Conservation (phyloP, 331 rosid genomes). For the Ulmus americana region DNA sequence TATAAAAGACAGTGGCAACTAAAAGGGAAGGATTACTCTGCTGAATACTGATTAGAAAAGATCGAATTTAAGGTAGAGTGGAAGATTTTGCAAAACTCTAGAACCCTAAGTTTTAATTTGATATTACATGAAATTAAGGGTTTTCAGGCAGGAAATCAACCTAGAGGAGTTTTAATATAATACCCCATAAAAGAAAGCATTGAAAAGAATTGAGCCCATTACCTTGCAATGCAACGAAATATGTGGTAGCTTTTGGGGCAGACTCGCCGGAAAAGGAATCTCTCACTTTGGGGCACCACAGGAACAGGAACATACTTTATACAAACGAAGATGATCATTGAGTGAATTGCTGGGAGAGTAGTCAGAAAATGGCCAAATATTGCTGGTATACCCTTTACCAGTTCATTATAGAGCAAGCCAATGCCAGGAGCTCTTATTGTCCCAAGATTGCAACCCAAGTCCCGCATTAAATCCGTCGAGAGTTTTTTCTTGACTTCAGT, state of each 20-base stretch:
- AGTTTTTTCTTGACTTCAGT: conserved; percentile 89
- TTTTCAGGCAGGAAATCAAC: too few relatives aligned
- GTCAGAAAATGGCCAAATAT: conserved; percentile 93
- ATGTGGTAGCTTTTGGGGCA: conserved; percentile 83
- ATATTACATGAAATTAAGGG: too few relatives aligned
- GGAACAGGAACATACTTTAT: conserved; percentile 91
- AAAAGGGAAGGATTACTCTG: too few relatives aligned
- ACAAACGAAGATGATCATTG: conserved; percentile 77
- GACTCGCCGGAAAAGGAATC: conserved; percentile 93
- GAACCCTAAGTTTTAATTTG: too few relatives aligned
- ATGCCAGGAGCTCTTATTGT: conserved; percentile 96
- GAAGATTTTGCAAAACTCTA: too few relatives aligned
- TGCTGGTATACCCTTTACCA: conserved; percentile 93
- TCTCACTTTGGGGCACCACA: conserved; percentile 93
- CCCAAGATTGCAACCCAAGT: conserved; percentile 87
- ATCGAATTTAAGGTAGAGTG: too few relatives aligned
- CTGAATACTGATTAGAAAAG: too few relatives aligned
- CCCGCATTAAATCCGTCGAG: conserved; percentile 80
- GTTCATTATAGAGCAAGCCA: conserved; percentile 88
- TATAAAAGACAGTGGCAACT: too few relatives aligned
- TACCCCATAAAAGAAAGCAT: too few relatives aligned
- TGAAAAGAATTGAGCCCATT: conserved; percentile 10
- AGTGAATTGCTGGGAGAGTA: conserved; percentile 84
- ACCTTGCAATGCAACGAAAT: conserved; percentile 99
- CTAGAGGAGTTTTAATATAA: too few relatives aligned